A percentile compares a stretch with the other conserved stretches of the same genome.
Evolutionary conservation across 306 rosid species (phyloP).

Genomic region (Glycine tomentella): DNA sequence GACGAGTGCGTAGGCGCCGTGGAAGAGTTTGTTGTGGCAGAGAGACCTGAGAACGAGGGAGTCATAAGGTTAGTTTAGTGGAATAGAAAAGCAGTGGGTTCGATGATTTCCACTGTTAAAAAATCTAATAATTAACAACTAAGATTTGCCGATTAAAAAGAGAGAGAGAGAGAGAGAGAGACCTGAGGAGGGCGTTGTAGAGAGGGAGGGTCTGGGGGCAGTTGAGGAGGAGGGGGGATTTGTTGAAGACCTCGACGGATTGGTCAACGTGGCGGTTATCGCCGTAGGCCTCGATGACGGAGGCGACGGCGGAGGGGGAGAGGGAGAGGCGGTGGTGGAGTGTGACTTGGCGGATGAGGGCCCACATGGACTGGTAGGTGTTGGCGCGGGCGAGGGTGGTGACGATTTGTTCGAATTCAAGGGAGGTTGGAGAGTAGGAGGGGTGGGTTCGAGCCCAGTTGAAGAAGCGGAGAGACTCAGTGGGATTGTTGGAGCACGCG

Average conservation of each 20-base stretch:
- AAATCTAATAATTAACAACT: too few species aligned
- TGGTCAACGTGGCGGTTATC: constrained; percentile 74
- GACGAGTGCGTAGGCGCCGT: constrained; percentile 81
- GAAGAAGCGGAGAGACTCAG: constrained; percentile 86
- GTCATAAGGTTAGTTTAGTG: too few species aligned
- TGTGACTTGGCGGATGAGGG: constrained; percentile 66
- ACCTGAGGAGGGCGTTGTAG: constrained; percentile 72
- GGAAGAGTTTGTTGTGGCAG: constrained; percentile 76
- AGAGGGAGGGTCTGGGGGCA: constrained; percentile 61
- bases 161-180: too few species aligned
- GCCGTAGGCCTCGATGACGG: constrained; percentile 74
- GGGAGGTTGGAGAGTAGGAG: constrained; percentile 74
- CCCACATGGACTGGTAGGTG: constrained; percentile 87
- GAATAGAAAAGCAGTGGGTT: too few species aligned
- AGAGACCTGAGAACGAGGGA: constrained; percentile 46
- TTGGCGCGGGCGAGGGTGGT: constrained; percentile 71
- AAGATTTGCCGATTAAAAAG: too few species aligned
- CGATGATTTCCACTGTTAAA: too few species aligned
- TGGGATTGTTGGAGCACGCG: constrained; percentile 65
- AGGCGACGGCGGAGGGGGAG: constrained; percentile 72
- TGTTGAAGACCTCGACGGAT: constrained; percentile 81
- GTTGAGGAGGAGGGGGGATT: constrained; percentile 50
- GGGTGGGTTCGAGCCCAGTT: constrained; percentile 83
- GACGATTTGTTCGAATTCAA: constrained; percentile 84
- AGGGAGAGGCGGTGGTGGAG: constrained; percentile 55